These are phyloP conservation scores for Spergularia bocconei DNA, from an alignment of 148 eudicot species.

Conservation along the genomic window DNA sequence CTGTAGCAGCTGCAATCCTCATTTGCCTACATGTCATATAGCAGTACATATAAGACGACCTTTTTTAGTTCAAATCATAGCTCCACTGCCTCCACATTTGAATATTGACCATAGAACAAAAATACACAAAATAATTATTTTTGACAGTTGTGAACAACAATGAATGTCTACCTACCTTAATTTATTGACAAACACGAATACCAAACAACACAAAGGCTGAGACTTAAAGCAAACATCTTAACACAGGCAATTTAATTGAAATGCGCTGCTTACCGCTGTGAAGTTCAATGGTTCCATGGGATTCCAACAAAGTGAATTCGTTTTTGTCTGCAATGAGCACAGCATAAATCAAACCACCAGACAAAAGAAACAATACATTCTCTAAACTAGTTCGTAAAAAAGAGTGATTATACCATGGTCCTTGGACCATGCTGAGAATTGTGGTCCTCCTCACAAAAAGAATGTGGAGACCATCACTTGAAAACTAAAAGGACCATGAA, in stretches of 20 bases:
- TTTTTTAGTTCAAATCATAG: neutral
- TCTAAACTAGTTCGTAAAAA: neutral
- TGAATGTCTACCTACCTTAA: neutral
- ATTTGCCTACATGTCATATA: conserved; percentile 65
- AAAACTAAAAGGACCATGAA: too few relatives aligned
- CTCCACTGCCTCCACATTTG: neutral
- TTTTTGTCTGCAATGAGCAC: conserved; percentile 60
- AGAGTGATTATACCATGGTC: neutral
- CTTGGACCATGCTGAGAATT: too few relatives aligned
- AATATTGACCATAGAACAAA: too few relatives aligned
- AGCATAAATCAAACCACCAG: conserved; percentile 7
- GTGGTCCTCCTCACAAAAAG: too few relatives aligned
- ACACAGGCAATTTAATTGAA: neutral
- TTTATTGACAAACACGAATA: neutral
- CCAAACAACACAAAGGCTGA: conserved; percentile 11
- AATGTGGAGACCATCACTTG: too few relatives aligned
- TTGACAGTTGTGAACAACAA: neutral
- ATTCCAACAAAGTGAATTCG: conserved; percentile 90
- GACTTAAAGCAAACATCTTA: neutral
- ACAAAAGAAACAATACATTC: neutral
- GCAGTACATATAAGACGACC: neutral
- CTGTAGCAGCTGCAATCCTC: conserved; percentile 95
- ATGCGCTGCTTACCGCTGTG: conserved; percentile 65
- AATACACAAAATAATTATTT: too few relatives aligned
- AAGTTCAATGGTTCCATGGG: conserved; percentile 99